These are phyloP conservation scores for Exsudoporus floridanus DNA, from an alignment of 1,284 basidiomycete genomes.

Conservation along the genomic window DNA sequence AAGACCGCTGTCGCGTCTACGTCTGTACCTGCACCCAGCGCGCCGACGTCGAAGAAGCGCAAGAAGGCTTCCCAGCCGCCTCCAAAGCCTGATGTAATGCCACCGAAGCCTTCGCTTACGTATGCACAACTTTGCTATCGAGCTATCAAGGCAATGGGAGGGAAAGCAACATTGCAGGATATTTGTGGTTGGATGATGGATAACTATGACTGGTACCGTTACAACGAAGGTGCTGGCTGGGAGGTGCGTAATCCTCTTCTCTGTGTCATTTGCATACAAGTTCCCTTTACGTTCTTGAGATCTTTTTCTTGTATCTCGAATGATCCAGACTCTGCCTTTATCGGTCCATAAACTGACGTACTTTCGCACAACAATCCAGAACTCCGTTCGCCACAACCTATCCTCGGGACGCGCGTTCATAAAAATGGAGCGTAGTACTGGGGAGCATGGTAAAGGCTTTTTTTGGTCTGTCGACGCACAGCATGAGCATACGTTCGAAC, in stretches of 20 bases:
- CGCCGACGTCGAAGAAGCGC: conserved; percentile 58
- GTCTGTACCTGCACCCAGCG: conserved; percentile 4
- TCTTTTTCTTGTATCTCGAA: not conserved
- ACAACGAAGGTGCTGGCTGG: conserved; percentile 80
- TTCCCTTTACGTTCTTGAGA: not conserved
- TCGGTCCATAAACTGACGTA: conserved; percentile 19
- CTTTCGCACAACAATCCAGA: conserved; percentile 45
- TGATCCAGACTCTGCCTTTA: conserved; percentile 1
- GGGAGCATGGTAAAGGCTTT: conserved; percentile 85
- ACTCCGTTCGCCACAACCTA: conserved; percentile 89
- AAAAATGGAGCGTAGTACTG: conserved; percentile 80
- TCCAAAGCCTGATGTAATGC: conserved; percentile 70
- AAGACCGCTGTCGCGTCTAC: conserved; percentile 36
- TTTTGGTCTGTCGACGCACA: conserved; percentile 86
- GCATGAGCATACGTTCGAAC: conserved; percentile 62
- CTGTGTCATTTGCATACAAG: not conserved
- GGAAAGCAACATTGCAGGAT: conserved; percentile 87
- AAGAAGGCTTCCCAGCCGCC: conserved; percentile 57
- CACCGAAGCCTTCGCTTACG: conserved; percentile 73
- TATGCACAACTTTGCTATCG: conserved; percentile 79
- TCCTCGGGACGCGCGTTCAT: conserved; percentile 86
- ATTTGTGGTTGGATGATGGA: conserved; percentile 91
- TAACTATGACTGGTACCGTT: conserved; percentile 86
- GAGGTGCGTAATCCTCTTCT: conserved; percentile 55
- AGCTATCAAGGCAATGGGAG: conserved; percentile 75